Evolutionary conservation across 2,329 filamentous ascomycete species (phyloP), one percentile per base, ranked within the genome.

Genomic region (Monosporascus sp.): DNA sequence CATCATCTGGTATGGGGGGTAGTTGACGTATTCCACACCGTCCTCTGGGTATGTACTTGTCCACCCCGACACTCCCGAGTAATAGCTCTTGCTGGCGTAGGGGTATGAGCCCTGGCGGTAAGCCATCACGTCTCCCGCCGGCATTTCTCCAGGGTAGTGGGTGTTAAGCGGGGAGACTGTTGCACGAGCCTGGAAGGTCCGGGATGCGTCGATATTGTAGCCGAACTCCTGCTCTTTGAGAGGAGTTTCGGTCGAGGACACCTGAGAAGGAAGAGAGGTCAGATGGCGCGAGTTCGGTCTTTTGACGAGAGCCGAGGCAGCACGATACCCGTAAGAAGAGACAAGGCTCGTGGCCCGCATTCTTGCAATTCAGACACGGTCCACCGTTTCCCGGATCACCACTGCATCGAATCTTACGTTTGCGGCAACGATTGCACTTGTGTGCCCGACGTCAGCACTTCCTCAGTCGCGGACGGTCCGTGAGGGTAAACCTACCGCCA

Each of bases 341-440:
- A 68, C 93, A 97, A 6, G 79, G 75, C 22, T 86, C 82, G 26
- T 81, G 75, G 14, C 88, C 87, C 50, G 92, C 87, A 56, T 78
- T 84, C 64, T 84, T 87, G 76, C 93, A 97, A 69, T 92, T 96
- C 11, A 81, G 77, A 71, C 93, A 97, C n/a, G 86, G 85, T 40
- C 77, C 73, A n/a, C 87, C 88, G 64, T 87, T 83, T 34, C 88
- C 88, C 36, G 81, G 78, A 67, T 96, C 91, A 44, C 93, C 93
- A 65, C 89, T 96, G 74, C 93, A 97, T 62, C 90, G 87, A 64
- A 97, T 97, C 77, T 97, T 97, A 55, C 93, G 84, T 74, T 93
- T 92, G 56, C 93, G 85, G 72, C 93, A 97, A 61, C 93, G 85
- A 37, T 85, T 84, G 70, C 93, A 97, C 93, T 97, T 64, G 24